phyloP scores from a whole-genome alignment of 106 monocot species.

The Dendrobium nobile region DNA sequence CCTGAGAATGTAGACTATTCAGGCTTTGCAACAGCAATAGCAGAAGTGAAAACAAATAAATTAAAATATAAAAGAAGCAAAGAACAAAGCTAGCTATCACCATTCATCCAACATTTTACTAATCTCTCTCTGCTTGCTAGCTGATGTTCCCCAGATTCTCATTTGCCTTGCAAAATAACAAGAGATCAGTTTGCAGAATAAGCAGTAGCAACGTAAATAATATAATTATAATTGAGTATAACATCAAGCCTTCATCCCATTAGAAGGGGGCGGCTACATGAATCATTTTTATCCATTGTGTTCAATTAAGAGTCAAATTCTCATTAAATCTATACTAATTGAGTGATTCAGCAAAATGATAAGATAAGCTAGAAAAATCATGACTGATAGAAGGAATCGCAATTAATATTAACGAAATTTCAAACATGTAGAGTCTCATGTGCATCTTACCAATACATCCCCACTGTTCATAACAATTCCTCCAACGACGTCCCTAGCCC shows the following conservation, averaged over 20 bases:
- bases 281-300: too few relatives aligned
- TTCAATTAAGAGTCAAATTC: too few relatives aligned
- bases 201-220: background rate
- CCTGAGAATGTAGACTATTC: constrained; percentile 31
- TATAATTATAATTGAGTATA: background rate
- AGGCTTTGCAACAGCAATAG: background rate
- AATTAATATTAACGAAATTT: too few relatives aligned
- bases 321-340: too few relatives aligned
- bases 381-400: background rate
- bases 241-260: background rate
- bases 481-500: too few relatives aligned
- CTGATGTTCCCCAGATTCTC: constrained; percentile 90
- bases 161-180: constrained; percentile 65
- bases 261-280: too few relatives aligned
- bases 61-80: background rate
- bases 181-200: constrained; percentile 1
- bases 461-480: too few relatives aligned
- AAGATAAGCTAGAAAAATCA: background rate
- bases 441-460: too few relatives aligned
- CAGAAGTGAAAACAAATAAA: background rate
- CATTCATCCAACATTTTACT: constrained; percentile 97
- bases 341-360: background rate
- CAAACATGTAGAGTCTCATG: too few relatives aligned
- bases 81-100: constrained; percentile 28
- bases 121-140: constrained; percentile 71